phyloP scores from a whole-genome alignment of 441 rosid genomes.

The Erysimum pusillum region DNA sequence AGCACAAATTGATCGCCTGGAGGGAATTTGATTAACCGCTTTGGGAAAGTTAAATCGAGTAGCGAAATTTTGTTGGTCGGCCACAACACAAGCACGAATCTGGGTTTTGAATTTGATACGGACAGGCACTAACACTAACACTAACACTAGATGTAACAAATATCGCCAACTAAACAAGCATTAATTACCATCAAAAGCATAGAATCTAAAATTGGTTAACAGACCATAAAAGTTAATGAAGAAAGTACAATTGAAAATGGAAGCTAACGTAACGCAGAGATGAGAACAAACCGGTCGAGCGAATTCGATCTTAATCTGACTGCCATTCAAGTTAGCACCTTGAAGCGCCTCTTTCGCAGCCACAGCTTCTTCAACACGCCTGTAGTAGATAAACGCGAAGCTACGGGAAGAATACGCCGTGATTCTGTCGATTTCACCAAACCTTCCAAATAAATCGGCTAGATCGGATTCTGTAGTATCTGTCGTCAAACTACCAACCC shows the following conservation, averaged over 20 bases:
- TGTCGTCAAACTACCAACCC: slow-evolving; percentile 77
- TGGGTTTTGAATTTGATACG: slow-evolving; percentile 1
- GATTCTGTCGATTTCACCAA: slow-evolving; percentile 71
- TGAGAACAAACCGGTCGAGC: slow-evolving; percentile 91
- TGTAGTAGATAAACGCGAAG: slow-evolving; percentile 80
- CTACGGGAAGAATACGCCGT: slow-evolving; percentile 68
- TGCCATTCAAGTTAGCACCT: slow-evolving; percentile 66
- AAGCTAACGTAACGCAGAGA: slow-evolving; percentile 43
- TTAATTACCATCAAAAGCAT: not conserved
- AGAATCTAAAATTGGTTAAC: not conserved
- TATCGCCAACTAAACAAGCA: slow-evolving; percentile 2
- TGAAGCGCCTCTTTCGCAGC: slow-evolving; percentile 79
- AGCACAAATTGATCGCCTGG: slow-evolving; percentile 14
- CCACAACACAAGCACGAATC: not conserved
- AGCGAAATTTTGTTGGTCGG: not conserved
- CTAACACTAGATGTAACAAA: not conserved
- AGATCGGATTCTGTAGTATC: slow-evolving; percentile 71
- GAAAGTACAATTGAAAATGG: not conserved
- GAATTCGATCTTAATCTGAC: slow-evolving; percentile 75
- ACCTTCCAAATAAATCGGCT: slow-evolving; percentile 60
- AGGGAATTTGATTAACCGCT: not conserved
- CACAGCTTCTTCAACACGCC: slow-evolving; percentile 74
- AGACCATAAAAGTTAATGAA: not conserved
- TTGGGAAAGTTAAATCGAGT: not conserved
- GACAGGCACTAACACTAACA: not conserved